A percentile compares a stretch with the other conserved stretches of the same genome.
phyloP scores from a whole-genome alignment of 2,329 filamentous ascomycete species.

The Alternaria arbusti region DNA sequence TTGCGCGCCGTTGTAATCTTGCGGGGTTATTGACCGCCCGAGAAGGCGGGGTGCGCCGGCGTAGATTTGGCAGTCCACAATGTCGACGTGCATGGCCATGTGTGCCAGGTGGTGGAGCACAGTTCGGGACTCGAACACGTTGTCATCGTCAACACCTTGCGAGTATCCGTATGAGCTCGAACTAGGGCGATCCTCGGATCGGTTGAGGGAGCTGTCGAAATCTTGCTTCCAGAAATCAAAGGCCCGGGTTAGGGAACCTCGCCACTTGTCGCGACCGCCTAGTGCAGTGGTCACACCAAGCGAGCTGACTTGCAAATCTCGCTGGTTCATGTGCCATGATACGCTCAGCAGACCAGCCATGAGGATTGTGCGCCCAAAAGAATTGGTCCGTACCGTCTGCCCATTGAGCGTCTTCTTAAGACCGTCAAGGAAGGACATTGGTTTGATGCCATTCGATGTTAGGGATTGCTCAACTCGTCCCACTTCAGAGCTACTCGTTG shows the following conservation, averaged over 20 bases:
- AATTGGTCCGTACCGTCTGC: conserved; percentile 87
- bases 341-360: conserved; percentile 95
- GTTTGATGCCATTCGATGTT: conserved; percentile 80
- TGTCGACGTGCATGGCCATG: conserved; percentile 97
- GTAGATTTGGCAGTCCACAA: conserved; percentile 97
- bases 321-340: conserved; percentile 97
- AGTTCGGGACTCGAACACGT: conserved; percentile 84
- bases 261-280: conserved; percentile 90
- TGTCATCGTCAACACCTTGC: conserved; percentile 61
- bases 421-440: conserved; percentile 86
- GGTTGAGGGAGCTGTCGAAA: conserved; percentile 82
- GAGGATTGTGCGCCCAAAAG: conserved; percentile 88
- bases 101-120: conserved; percentile 93
- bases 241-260: conserved; percentile 79
- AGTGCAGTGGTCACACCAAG: conserved; percentile 80
- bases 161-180: conserved; percentile 41
- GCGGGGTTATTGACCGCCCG: conserved; percentile 80
- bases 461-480: conserved; percentile 81
- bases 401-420: conserved; percentile 87
- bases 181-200: conserved; percentile 49
- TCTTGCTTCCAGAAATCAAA: conserved; percentile 95
- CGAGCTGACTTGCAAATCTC: conserved; percentile 89
- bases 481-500: conserved; percentile 85
- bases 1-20: conserved; percentile 80
- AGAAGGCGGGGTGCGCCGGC: conserved; percentile 85